Evolutionary conservation across 2,329 filamentous ascomycete species (phyloP).

Genomic region (Xylaria sp.): DNA sequence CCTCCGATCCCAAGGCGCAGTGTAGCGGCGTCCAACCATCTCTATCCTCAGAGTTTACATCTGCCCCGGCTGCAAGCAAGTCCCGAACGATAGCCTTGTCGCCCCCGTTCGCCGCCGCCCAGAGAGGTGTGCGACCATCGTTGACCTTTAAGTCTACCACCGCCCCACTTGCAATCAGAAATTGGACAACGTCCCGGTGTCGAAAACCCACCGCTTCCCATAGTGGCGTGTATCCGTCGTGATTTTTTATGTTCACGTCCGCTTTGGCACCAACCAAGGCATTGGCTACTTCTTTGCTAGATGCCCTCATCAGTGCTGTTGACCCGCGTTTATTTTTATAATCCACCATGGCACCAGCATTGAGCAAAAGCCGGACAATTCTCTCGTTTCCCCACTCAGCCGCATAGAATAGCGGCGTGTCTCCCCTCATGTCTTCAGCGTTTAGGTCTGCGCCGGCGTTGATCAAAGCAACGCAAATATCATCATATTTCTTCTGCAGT

Average conservation of each 20-base stretch:
- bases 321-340: neutral
- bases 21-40: too few species aligned
- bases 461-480: neutral
- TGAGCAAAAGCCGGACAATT: neutral
- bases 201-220: too few species aligned
- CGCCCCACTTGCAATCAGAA: neutral
- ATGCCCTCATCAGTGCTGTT: neutral
- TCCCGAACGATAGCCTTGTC: too few species aligned
- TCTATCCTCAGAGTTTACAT: neutral
- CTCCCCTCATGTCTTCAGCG: neutral
- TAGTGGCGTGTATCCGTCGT: too few species aligned
- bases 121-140: neutral
- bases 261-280: too few species aligned
- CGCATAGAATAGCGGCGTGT: neutral
- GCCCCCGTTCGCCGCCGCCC: neutral
- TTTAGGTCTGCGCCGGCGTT: constrained; percentile 1
- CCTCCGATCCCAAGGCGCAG: too few species aligned
- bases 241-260: too few species aligned
- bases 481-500: neutral
- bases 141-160: neutral
- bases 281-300: neutral
- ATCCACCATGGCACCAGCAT: neutral
- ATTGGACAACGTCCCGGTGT: neutral
- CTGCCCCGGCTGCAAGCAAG: too few species aligned
- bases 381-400: neutral